phyloP scores from a whole-genome alignment of 1,139 yeast genomes.

The Casaregolazyma lundiana region DNA sequence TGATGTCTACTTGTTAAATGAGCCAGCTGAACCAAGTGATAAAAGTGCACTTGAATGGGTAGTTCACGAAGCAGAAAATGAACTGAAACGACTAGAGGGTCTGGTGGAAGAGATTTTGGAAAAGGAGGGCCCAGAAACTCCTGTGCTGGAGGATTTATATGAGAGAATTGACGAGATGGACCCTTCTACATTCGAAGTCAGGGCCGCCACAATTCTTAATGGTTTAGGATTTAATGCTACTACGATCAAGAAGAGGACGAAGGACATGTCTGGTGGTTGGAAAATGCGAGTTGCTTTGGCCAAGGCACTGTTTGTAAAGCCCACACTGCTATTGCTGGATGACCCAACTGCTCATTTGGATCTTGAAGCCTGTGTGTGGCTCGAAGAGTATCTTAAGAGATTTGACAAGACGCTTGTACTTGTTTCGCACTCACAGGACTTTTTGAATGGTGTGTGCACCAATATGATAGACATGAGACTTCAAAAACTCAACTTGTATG shows the following conservation, averaged over 20 bases:
- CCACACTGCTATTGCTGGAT: constrained; percentile 42
- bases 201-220: constrained; percentile 92
- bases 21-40: constrained; percentile 95
- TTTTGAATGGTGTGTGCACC: constrained; percentile 97
- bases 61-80: constrained; percentile 91
- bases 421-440: constrained; percentile 98
- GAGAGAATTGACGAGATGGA: constrained; percentile 97
- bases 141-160: constrained; percentile 77
- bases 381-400: constrained; percentile 94
- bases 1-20: constrained; percentile 88
- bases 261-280: constrained; percentile 99
- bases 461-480: constrained; percentile 97
- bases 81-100: constrained; percentile 86
- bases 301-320: constrained; percentile 47
- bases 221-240: constrained; percentile 93
- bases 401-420: constrained; percentile 89
- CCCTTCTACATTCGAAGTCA: constrained; percentile 89
- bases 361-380: constrained; percentile 99
- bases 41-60: constrained; percentile 92
- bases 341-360: constrained; percentile 99
- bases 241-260: constrained; percentile 86
- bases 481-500: constrained; percentile 66
- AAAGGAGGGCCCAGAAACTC: constrained; percentile 92
- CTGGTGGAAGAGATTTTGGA: constrained; percentile 85
- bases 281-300: constrained; percentile 88